Conservation (phyloP, 225 moss, liverwort and hornwort species). For the Anthoceros angustus region DNA sequence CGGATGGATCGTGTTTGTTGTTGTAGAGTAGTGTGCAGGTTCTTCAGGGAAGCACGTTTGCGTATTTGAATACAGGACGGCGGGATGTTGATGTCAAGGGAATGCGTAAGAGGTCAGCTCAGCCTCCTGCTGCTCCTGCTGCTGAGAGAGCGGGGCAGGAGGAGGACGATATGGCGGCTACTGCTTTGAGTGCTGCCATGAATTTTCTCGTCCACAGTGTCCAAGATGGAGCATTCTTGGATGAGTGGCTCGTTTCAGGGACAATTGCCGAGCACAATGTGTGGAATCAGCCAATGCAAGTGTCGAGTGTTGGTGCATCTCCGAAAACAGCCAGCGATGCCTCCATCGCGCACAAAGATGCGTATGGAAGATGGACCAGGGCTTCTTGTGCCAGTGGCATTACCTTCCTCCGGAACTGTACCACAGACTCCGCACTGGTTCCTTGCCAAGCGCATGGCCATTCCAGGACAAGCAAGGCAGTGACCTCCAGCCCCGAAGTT, state of each 20-base stretch:
- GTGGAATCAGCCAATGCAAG: neutral
- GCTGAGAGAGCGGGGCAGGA: neutral
- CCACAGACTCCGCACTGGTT: no score
- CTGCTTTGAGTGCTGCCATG: conserved; percentile 1
- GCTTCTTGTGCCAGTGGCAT: no score
- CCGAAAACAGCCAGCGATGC: neutral
- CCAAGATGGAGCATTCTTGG: neutral
- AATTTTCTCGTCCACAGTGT: neutral
- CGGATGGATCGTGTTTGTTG: neutral
- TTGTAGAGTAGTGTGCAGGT: neutral
- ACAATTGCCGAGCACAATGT: neutral
- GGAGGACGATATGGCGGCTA: neutral
- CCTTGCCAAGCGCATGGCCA: no score
- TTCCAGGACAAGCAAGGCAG: neutral
- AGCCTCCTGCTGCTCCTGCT: neutral
- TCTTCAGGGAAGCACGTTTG: neutral
- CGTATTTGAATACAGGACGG: neutral
- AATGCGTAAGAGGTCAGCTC: neutral
- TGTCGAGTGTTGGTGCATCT: neutral
- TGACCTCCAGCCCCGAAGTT: neutral
- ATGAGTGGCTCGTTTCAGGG: neutral
- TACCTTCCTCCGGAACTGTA: no score
- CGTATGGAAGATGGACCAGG: no score
- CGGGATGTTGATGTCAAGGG: neutral
- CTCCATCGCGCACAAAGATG: neutral